Base-by-base conservation (phyloP, 371 early-diverging fungal genomes). In the Mucor mucedo region DNA sequence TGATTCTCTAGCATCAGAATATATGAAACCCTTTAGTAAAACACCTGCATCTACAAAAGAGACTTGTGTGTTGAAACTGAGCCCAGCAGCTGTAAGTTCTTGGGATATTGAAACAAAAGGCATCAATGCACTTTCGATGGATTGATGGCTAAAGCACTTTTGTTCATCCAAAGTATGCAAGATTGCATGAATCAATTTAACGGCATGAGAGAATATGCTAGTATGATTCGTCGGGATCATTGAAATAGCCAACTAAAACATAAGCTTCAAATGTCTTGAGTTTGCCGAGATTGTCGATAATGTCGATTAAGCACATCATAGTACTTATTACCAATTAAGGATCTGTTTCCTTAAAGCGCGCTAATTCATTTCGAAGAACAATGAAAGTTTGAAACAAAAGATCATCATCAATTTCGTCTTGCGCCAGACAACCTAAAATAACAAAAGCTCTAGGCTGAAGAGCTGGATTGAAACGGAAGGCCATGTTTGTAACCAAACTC, bases 361-460 rank as follows among this genome's bases (percentile, higher is more conserved):
- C 84, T 21, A 96, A 80, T 1, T 94, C 92, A 2, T 92, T 91
- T 21, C 91, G 87, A 54, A 97, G 75, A 0, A 93, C 91, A 3
- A 91, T 89, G 14, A 96, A 73, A 30, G 93, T 94, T 73, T 94
- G 94, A 71, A 93, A 94, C 28, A 95, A 68, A 27, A 93, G 72
- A 62, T 91, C 91, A 65, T 95, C 93, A 48, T 93, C 93, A 8
- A 91, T 89, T 63, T 92, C 95, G 52, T 91, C 89, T 16, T 90
- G 85, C 0, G 93, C 90, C 52, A 97, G 81, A 55, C 90, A 90
- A 16, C 96, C 97, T 38, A 97, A 80, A 10, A 91, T 86, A 33
- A 95, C 89, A 77, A 96, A 97, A 0, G 96, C 87, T 16, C 97
- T 87, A 0, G 96, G 94, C 71, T 97, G 97, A 32, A 95, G 79